Conservation (phyloP, 1,284 basidiomycete species). For the Serendipita sp. region DNA sequence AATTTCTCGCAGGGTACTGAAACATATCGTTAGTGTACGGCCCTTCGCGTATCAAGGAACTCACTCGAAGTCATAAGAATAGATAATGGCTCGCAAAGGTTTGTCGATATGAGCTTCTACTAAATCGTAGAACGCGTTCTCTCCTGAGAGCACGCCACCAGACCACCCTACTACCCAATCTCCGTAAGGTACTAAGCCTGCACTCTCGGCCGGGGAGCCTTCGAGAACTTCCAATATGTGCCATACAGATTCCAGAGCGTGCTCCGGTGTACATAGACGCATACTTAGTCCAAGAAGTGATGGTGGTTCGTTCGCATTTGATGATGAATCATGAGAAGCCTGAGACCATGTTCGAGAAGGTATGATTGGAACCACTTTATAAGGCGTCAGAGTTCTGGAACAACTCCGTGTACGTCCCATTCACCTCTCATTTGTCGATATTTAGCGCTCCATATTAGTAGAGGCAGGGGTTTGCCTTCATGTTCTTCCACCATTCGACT, state of each 20-base stretch:
- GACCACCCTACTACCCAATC: conserved; percentile 92
- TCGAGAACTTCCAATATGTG: conserved; percentile 95
- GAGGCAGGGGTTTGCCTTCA: conserved; percentile 1
- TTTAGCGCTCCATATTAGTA: conserved; percentile 3
- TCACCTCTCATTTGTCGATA: conserved; percentile 1
- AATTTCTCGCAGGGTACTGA: conserved; percentile 77
- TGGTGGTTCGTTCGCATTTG: conserved; percentile 32
- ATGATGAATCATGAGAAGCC: conserved; percentile 20
- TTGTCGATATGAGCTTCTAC: conserved; percentile 91
- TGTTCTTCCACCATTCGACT: conserved; percentile 4
- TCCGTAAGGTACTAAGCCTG: conserved; percentile 74
- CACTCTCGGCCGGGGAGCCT: conserved; percentile 86
- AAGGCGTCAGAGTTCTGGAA: not conserved
- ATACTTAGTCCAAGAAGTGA: conserved; percentile 86
- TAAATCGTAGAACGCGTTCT: conserved; percentile 93
- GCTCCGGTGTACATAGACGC: conserved; percentile 79
- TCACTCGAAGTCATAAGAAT: conserved; percentile 94
- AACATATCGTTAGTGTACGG: conserved; percentile 11
- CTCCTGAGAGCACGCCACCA: conserved; percentile 80
- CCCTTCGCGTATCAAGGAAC: conserved; percentile 23
- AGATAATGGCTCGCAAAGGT: conserved; percentile 85
- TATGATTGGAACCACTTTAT: conserved; percentile 63
- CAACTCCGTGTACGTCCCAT: not conserved
- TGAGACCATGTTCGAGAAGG: conserved; percentile 78
- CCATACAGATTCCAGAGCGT: conserved; percentile 87